Conservation (phyloP, 768 basidiomycete genomes). For the Pisolithus sp. region DNA sequence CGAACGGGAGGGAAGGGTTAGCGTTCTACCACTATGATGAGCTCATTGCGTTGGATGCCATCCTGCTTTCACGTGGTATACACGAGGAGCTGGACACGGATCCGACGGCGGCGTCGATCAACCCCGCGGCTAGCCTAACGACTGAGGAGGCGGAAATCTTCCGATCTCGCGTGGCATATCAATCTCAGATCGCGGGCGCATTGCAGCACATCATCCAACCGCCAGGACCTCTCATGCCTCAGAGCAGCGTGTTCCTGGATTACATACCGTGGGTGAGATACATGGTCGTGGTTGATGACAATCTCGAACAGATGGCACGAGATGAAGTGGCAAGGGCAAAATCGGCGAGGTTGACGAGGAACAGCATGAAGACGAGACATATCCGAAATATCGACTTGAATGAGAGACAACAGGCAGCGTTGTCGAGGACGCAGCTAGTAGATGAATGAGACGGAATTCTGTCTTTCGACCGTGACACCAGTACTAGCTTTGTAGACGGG, state of each 20-base stretch:
- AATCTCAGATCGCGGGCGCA: slow-evolving; percentile 36
- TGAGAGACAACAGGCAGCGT: slow-evolving; percentile 29
- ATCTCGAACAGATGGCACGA: slow-evolving; percentile 21
- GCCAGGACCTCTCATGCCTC: slow-evolving; percentile 37
- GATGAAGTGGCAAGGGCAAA: slow-evolving; percentile 28
- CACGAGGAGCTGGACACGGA: slow-evolving; percentile 26
- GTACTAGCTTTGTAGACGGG: not conserved
- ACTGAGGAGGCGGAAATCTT: slow-evolving; percentile 15
- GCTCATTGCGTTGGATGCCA: slow-evolving; percentile 43
- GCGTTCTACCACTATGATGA: slow-evolving; percentile 39
- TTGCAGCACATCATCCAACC: slow-evolving; percentile 44
- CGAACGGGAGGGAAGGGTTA: slow-evolving; percentile 16
- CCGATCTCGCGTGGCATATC: slow-evolving; percentile 41
- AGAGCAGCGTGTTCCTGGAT: slow-evolving; percentile 50
- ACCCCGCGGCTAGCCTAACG: slow-evolving; percentile 23
- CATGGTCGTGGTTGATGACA: slow-evolving; percentile 65
- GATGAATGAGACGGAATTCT: not conserved
- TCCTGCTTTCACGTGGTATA: slow-evolving; percentile 42
- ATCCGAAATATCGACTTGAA: slow-evolving; percentile 38
- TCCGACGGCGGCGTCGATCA: slow-evolving; percentile 30
- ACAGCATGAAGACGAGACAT: slow-evolving; percentile 44
- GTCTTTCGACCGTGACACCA: no score
- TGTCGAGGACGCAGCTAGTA: slow-evolving; percentile 22
- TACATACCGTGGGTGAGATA: slow-evolving; percentile 62
- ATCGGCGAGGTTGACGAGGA: slow-evolving; percentile 47